Evolutionary conservation across 2,329 filamentous ascomycete species (phyloP).

Genomic region (Epicoccum sorghinum): DNA sequence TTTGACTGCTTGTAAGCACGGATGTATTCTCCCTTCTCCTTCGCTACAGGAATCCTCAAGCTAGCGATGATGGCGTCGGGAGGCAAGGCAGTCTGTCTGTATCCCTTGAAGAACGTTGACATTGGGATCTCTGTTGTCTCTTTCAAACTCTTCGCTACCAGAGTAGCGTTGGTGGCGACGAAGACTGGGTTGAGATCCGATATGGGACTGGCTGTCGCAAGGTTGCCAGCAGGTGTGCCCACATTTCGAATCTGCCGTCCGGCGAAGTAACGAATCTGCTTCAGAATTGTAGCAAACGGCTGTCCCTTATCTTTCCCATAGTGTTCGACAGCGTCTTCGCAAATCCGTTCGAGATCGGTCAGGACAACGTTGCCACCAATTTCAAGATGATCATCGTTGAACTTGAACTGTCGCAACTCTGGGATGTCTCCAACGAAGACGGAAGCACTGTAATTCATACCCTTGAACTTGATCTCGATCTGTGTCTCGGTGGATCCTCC

Average conservation of each 20-base stretch:
- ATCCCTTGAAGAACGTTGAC: slow-evolving; percentile 90
- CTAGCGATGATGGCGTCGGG: slow-evolving; percentile 83
- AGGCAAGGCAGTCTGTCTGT: slow-evolving; percentile 81
- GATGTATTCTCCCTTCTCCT: slow-evolving; percentile 79
- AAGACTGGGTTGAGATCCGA: slow-evolving; percentile 96
- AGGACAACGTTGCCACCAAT: slow-evolving; percentile 91
- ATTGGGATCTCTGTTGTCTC: slow-evolving; percentile 87
- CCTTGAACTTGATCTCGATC: slow-evolving; percentile 98
- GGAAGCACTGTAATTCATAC: slow-evolving; percentile 84
- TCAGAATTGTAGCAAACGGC: slow-evolving; percentile 87
- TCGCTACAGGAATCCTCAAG: slow-evolving; percentile 81
- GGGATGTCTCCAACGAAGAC: slow-evolving; percentile 93
- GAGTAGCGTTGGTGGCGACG: slow-evolving; percentile 80
- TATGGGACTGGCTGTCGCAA: slow-evolving; percentile 93
- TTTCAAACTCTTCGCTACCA: slow-evolving; percentile 78
- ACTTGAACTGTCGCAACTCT: slow-evolving; percentile 80
- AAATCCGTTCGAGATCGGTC: slow-evolving; percentile 88
- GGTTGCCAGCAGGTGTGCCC: slow-evolving; percentile 92
- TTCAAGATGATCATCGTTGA: slow-evolving; percentile 82
- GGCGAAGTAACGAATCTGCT: slow-evolving; percentile 93
- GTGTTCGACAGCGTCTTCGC: slow-evolving; percentile 75
- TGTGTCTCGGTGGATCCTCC: slow-evolving; percentile 96
- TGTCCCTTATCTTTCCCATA: slow-evolving; percentile 77
- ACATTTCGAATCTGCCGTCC: slow-evolving; percentile 96
- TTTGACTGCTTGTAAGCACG: slow-evolving; percentile 96